phyloP scores from a whole-genome alignment of 176 grass and related monocot genomes.

The Alloteropsis semialata region DNA sequence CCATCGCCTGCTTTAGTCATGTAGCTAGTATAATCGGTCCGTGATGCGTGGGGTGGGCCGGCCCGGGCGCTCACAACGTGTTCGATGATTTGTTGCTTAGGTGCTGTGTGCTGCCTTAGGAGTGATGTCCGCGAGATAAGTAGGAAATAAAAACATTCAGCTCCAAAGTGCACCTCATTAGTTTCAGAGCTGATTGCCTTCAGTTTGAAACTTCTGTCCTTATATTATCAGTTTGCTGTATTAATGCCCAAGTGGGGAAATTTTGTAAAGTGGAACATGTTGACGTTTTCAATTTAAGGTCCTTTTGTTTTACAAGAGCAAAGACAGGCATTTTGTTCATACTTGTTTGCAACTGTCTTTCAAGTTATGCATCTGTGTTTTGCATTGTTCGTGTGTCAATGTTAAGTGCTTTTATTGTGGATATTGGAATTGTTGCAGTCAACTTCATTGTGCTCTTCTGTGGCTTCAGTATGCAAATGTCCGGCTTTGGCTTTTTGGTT shows the following conservation, averaged over 20 bases:
- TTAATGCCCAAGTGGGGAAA: background rate
- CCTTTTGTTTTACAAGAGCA: background rate
- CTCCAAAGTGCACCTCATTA: background rate
- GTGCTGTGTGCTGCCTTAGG: background rate
- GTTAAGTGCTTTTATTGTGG: background rate
- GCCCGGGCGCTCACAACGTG: background rate
- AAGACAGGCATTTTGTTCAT: background rate
- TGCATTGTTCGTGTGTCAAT: background rate
- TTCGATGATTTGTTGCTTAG: conserved; percentile 10
- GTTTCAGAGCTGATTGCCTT: background rate
- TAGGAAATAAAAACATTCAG: background rate
- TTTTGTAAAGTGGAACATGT: background rate
- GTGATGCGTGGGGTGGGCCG: too few species aligned
- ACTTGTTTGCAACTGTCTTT: background rate
- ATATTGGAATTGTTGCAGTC: background rate
- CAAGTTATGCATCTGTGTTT: background rate
- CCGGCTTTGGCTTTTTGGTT: background rate
- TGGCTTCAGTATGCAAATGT: background rate
- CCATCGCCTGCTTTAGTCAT: background rate
- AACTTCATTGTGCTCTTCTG: background rate
- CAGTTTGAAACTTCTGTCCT: background rate
- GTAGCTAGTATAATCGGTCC: background rate
- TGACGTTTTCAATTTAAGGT: background rate
- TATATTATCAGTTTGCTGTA: background rate
- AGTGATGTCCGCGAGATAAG: background rate